Evolutionary conservation across 345 rosid species (phyloP).

Genomic region (Clausena lansium): DNA sequence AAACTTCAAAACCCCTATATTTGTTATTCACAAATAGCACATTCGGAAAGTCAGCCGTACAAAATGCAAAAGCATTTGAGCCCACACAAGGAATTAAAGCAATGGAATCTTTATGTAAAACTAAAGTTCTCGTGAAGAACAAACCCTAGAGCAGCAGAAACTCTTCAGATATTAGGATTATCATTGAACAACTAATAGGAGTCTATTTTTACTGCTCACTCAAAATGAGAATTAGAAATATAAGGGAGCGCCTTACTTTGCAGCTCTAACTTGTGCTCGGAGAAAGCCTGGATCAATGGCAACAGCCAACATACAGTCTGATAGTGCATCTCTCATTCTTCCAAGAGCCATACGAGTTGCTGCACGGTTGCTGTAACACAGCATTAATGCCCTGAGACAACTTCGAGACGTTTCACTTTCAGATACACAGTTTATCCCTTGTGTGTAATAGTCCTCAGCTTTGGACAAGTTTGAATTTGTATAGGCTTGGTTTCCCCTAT

Average conservation of each 20-base stretch:
- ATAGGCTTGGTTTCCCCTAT: conserved; percentile 95
- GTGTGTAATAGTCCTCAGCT: conserved; percentile 87
- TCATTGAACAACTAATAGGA: background rate
- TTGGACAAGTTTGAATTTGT: conserved; percentile 59
- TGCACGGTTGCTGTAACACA: conserved; percentile 97
- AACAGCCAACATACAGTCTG: conserved; percentile 79
- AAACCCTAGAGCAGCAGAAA: background rate
- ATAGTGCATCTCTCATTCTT: conserved; percentile 84
- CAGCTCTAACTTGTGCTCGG: conserved; percentile 87
- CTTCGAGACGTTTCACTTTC: conserved; percentile 66
- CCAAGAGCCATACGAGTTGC: conserved; percentile 86
- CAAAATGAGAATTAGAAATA: conserved; percentile 8
- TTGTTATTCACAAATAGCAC: background rate
- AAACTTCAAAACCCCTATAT: background rate
- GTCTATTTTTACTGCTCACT: background rate
- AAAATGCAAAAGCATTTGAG: background rate
- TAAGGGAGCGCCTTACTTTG: conserved; percentile 58
- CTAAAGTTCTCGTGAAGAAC: background rate
- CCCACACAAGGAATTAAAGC: background rate
- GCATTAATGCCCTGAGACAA: conserved; percentile 82
- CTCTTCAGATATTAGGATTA: background rate
- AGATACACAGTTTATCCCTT: conserved; percentile 71
- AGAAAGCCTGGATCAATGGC: conserved; percentile 79
- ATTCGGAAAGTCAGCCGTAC: background rate
- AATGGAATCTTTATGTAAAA: background rate